Evolutionary conservation across 768 basidiomycete species (phyloP).

Genomic region (Pulveroboletus sp.): DNA sequence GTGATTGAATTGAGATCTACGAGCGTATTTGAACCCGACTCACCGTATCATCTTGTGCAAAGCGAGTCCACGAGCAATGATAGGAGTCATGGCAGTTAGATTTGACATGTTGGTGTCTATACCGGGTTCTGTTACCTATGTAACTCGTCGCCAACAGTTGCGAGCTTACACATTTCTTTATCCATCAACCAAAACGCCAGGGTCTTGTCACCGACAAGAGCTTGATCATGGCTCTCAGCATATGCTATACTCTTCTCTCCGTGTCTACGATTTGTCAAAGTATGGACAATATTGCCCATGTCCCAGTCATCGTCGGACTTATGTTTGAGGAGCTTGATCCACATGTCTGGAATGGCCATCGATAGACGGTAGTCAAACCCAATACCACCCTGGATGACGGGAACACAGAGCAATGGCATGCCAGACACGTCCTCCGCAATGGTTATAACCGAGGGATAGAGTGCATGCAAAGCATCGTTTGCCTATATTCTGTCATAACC

Average conservation of each 20-base stretch:
- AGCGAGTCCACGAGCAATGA: slow-evolving; percentile 84
- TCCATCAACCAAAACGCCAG: slow-evolving; percentile 99
- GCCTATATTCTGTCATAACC: slow-evolving; percentile 52
- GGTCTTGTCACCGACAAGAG: slow-evolving; percentile 97
- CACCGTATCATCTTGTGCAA: slow-evolving; percentile 98
- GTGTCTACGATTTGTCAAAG: slow-evolving; percentile 83
- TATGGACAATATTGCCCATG: slow-evolving; percentile 79
- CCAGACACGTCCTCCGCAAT: slow-evolving; percentile 99
- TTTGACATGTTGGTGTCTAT: slow-evolving; percentile 94
- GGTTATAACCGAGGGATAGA: slow-evolving; percentile 79
- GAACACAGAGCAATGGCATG: slow-evolving; percentile 90
- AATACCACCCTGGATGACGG: slow-evolving; percentile 77
- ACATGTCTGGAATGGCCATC: slow-evolving; percentile 99
- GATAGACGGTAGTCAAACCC: slow-evolving; percentile 98
- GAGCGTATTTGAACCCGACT: slow-evolving; percentile 9
- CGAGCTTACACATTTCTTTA: slow-evolving; percentile 92
- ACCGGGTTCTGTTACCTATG: not conserved
- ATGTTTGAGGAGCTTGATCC: slow-evolving; percentile 99
- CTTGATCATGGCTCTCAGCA: slow-evolving; percentile 97
- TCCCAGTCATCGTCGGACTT: slow-evolving; percentile 84
- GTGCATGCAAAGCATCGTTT: slow-evolving; percentile 79
- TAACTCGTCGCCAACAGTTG: not conserved
- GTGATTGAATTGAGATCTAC: not conserved
- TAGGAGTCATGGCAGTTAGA: slow-evolving; percentile 70
- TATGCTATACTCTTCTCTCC: slow-evolving; percentile 89